Conservation (phyloP, 2,329 filamentous ascomycete genomes). For the Xylariaceae sp. region DNA sequence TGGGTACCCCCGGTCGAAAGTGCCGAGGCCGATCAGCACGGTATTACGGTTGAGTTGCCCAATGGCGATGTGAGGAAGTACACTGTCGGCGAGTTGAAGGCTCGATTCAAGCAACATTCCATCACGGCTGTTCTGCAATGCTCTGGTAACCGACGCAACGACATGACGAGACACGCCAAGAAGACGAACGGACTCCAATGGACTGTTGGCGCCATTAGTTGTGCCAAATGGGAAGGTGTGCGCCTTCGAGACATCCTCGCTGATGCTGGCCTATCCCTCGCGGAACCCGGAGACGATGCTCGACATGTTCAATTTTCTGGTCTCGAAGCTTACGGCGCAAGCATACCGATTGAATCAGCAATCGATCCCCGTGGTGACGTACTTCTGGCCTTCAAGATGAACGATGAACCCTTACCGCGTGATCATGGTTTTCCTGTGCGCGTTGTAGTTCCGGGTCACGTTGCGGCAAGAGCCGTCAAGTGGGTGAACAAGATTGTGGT, state of each 20-base stretch:
- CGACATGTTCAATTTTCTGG: constrained; percentile 44
- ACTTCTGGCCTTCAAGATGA: constrained; percentile 63
- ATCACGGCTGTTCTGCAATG: constrained; percentile 44
- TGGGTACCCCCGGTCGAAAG: constrained; percentile 40
- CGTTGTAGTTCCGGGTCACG: constrained; percentile 58
- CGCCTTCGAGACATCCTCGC: constrained; percentile 40
- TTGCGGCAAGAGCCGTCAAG: constrained; percentile 63
- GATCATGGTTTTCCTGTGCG: constrained; percentile 64
- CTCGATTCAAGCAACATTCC: constrained; percentile 39
- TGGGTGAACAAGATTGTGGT: constrained; percentile 62
- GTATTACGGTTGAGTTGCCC: constrained; percentile 39
- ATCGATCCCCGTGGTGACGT: constrained; percentile 59
- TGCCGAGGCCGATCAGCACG: constrained; percentile 33
- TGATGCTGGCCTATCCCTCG: constrained; percentile 35
- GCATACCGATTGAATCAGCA: constrained; percentile 54
- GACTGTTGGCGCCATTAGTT: constrained; percentile 43
- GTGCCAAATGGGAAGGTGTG: constrained; percentile 43
- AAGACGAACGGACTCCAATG: constrained; percentile 44
- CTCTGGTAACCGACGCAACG: constrained; percentile 42
- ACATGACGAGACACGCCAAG: constrained; percentile 40
- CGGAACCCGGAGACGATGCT: constrained; percentile 29
- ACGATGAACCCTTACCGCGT: constrained; percentile 54
- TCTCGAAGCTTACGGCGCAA: constrained; percentile 56
- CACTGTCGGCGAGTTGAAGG: constrained; percentile 39
- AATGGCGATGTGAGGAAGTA: constrained; percentile 39